These are phyloP conservation scores for Mycena crocata DNA, from an alignment of 768 basidiomycete species.

Conservation along the genomic window DNA sequence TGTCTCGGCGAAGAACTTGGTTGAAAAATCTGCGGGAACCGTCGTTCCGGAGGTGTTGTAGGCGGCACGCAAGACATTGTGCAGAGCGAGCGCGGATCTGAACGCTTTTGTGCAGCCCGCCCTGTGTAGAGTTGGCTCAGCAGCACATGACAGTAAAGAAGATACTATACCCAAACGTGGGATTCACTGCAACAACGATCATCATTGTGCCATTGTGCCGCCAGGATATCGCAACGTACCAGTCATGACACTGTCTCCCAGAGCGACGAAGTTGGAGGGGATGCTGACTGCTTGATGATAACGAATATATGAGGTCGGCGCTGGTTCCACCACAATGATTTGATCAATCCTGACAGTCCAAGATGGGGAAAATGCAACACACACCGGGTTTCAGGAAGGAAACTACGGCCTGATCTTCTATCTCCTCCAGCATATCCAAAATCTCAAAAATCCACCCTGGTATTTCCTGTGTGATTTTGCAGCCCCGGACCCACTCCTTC, in stretches of 20 bases:
- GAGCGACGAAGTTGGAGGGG: constrained; percentile 47
- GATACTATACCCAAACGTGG: too few species aligned
- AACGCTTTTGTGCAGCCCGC: constrained; percentile 28
- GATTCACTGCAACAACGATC: too few species aligned
- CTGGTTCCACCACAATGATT: constrained; percentile 21
- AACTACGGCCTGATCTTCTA: constrained; percentile 30
- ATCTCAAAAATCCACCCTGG: constrained; percentile 43
- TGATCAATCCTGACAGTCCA: background rate
- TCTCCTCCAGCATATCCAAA: constrained; percentile 42
- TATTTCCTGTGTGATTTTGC: constrained; percentile 33
- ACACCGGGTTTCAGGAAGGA: constrained; percentile 14
- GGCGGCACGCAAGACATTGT: constrained; percentile 11
- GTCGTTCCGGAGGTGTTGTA: background rate
- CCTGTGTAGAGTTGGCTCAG: background rate
- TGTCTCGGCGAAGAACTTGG: constrained; percentile 29
- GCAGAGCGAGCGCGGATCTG: constrained; percentile 12
- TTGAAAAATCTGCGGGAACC: constrained; percentile 23
- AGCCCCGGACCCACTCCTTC: constrained; percentile 17
- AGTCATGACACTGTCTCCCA: constrained; percentile 50
- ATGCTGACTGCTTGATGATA: constrained; percentile 42
- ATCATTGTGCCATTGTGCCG: too few species aligned
- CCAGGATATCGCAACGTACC: too few species aligned
- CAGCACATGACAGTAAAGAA: too few species aligned
- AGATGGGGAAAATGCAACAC: background rate
- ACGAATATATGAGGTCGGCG: constrained; percentile 37